Conservation (phyloP, 495 filamentous ascomycete genomes). For the Cercophora samala region DNA sequence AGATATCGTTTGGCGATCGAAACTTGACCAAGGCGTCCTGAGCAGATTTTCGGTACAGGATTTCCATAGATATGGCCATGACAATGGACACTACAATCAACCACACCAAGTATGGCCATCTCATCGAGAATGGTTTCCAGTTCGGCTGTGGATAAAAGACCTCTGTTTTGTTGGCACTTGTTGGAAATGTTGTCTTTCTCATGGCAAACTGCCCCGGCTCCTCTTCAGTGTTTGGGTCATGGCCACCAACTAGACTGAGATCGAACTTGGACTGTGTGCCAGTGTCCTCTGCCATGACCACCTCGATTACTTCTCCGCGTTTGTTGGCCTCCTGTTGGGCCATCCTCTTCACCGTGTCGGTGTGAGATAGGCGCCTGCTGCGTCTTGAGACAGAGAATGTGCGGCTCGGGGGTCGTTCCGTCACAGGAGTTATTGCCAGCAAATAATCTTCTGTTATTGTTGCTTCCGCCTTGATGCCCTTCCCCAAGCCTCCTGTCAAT, state of each 20-base stretch:
- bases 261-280: constrained; percentile 33
- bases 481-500: constrained; percentile 49
- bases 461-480: constrained; percentile 40
- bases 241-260: constrained; percentile 42
- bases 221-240: constrained; percentile 17
- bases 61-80: constrained; percentile 56
- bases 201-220: constrained; percentile 17
- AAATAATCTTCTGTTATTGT: constrained; percentile 43
- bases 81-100: constrained; percentile 56
- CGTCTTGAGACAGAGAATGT: constrained; percentile 32
- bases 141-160: constrained; percentile 59
- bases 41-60: constrained; percentile 56
- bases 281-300: constrained; percentile 45
- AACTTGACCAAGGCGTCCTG: constrained; percentile 49
- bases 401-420: constrained; percentile 34
- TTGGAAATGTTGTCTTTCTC: constrained; percentile 33
- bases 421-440: constrained; percentile 34
- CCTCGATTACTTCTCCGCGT: constrained; percentile 49
- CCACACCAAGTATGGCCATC: constrained; percentile 55
- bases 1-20: constrained; percentile 49
- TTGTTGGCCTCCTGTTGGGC: constrained; percentile 52
- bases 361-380: constrained; percentile 25
- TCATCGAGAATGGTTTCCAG: constrained; percentile 72
- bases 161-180: constrained; percentile 31
- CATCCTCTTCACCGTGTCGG: constrained; percentile 39